A percentile compares a stretch with the other conserved stretches of the same genome.
phyloP scores from a whole-genome alignment of 202 grass and related monocot species.

The Panicum hallii region DNA sequence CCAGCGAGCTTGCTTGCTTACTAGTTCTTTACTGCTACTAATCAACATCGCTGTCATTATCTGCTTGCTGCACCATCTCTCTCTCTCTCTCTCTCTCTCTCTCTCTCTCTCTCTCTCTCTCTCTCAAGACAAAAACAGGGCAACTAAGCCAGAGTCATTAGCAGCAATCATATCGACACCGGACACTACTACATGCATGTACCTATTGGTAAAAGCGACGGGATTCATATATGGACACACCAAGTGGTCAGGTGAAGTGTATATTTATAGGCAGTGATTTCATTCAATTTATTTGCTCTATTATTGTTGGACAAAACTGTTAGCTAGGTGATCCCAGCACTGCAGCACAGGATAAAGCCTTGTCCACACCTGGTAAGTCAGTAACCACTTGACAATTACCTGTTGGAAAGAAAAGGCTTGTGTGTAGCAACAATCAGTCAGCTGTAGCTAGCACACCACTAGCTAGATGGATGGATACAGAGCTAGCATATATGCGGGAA shows the following conservation, averaged over 20 bases:
- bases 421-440: neutral
- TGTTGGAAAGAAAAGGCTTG: neutral
- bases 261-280: neutral
- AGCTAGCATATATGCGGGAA: neutral
- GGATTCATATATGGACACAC: neutral
- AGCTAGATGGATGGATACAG: neutral
- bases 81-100: neutral
- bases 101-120: neutral
- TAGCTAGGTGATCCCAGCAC: too few relatives aligned
- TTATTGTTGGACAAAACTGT: neutral
- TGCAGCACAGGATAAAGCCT: too few relatives aligned
- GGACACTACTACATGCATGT: neutral
- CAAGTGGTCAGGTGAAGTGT: constrained; percentile 8
- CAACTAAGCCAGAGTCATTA: neutral
- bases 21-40: neutral
- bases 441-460: constrained; percentile 18
- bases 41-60: constrained; percentile 37
- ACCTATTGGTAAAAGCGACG: neutral
- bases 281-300: neutral
- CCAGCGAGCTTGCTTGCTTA: neutral
- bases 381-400: neutral
- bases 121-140: neutral
- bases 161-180: neutral
- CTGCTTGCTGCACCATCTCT: neutral
- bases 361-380: neutral